Base-by-base conservation (phyloP, 129 eudicot genomes). In the Solidago caesia region DNA sequence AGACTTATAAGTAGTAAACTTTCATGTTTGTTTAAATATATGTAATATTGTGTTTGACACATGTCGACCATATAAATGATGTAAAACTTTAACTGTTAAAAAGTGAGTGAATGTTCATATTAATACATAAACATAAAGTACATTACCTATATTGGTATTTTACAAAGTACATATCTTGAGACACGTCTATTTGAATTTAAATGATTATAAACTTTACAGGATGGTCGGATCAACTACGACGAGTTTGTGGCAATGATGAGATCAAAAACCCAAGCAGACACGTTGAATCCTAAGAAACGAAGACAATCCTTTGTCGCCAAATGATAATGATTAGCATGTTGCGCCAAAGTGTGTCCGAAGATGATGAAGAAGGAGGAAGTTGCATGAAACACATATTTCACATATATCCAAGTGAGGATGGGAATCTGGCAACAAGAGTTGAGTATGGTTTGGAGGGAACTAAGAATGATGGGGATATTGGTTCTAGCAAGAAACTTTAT, bases 171-270 rank as follows among this genome's bases (percentile, higher is more conserved):
- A 21, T 21, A 21, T 0, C 21, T 21, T 21, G 21, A 21, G 21
- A 21, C 39, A 33, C 2, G 39, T 33, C 39, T 33, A 33, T 1
- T 33, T 33, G 4, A 49, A 47, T 49, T 52, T 61, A 48, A 57
- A 29, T 43, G 39, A 4, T 7, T 65, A 29, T 27, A 44, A 39
- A 63, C 42, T 68, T 65, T 85, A 78, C 77, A 93, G 98, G 98
- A 93, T 78, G 97, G 98, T 1, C 91, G 96, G 58, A 88, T 93
- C 49, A 90, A 93, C 84, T 93, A 93, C 46, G 98, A 90, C 2
- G 98, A 93, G 68, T 93, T 93, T 78, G 96, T 83, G 65, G 97
- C 97, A 60, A 93, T 93, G 97, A 93, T 93, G 98, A 93, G 79
- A 82, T 62, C 73, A 83, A 93, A 81, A 93, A 96, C 89, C 10